These are phyloP conservation scores for Parmelia sp. DNA, from an alignment of 495 filamentous ascomycete species.

Conservation along the genomic window DNA sequence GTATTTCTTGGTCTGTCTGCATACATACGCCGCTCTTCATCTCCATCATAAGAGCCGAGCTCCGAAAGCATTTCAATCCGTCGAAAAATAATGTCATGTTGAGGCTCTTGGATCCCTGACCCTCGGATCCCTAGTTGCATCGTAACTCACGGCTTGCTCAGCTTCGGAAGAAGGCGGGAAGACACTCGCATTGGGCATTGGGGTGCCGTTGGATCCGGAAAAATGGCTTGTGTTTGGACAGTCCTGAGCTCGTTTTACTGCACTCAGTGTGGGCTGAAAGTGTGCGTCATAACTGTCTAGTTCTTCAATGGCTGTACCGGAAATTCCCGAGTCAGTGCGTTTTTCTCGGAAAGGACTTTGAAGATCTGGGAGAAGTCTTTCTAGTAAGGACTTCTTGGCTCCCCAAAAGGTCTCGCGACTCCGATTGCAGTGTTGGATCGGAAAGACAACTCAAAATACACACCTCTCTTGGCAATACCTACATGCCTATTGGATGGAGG, in stretches of 20 bases:
- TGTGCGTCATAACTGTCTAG: background rate
- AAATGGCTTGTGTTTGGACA: background rate
- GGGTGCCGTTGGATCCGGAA: background rate
- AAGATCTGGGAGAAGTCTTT: background rate
- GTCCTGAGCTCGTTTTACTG: background rate
- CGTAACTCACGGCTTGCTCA: background rate
- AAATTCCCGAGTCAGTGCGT: background rate
- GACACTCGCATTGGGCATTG: background rate
- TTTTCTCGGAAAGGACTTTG: background rate
- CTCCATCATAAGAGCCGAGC: background rate
- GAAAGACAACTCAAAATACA: background rate
- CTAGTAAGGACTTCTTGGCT: background rate
- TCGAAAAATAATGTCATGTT: background rate
- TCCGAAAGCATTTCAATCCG: background rate
- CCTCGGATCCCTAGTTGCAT: slow-evolving; percentile 3
- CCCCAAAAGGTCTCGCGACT: background rate
- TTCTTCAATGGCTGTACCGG: background rate
- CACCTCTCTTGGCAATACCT: slow-evolving; percentile 11
- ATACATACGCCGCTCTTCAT: background rate
- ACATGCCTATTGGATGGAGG: slow-evolving; percentile 4
- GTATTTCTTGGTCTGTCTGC: background rate
- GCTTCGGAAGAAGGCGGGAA: background rate
- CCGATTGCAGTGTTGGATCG: background rate
- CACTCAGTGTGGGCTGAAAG: background rate
- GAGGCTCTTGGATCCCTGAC: background rate